These are phyloP conservation scores for Neocallimastix lanati DNA, from an alignment of 192 early-diverging fungal species.

Conservation along the genomic window DNA sequence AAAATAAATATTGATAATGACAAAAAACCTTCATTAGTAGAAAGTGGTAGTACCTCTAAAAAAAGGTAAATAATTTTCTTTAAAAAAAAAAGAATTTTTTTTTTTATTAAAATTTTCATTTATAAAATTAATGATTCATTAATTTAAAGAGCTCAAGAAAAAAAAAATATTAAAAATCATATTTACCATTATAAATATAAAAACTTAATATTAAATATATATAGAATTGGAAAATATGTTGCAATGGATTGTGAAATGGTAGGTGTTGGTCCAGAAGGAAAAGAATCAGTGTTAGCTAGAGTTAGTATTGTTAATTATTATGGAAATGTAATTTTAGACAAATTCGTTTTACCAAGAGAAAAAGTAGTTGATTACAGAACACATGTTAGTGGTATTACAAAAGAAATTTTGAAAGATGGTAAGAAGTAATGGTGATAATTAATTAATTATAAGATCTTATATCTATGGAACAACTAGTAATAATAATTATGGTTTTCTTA, in stretches of 20 bases:
- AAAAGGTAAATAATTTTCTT: neutral
- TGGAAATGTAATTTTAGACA: slow-evolving; percentile 68
- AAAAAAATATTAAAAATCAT: too few species aligned
- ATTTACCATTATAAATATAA: too few species aligned
- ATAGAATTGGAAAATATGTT: slow-evolving; percentile 63
- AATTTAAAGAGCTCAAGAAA: too few species aligned
- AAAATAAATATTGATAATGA: neutral
- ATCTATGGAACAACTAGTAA: too few species aligned
- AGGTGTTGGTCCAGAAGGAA: slow-evolving; percentile 71
- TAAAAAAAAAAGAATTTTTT: too few species aligned
- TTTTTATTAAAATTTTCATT: too few species aligned
- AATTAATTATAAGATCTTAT: too few species aligned
- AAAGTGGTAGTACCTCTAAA: neutral
- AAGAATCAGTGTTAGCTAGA: slow-evolving; percentile 67
- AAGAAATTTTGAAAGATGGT: slow-evolving; percentile 37
- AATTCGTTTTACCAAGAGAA: slow-evolving; percentile 65
- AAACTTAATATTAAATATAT: slow-evolving; percentile 1
- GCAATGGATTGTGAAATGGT: slow-evolving; percentile 99
- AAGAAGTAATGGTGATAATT: too few species aligned
- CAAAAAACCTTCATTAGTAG: neutral
- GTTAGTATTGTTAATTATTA: slow-evolving; percentile 89
- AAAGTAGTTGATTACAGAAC: slow-evolving; percentile 86
- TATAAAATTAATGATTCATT: too few species aligned
- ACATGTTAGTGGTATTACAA: slow-evolving; percentile 76
- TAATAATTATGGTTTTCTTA: too few species aligned